Evolutionary conservation across 1,139 yeast genomes (phyloP).

Genomic region (Arxiozyma slooffiae): DNA sequence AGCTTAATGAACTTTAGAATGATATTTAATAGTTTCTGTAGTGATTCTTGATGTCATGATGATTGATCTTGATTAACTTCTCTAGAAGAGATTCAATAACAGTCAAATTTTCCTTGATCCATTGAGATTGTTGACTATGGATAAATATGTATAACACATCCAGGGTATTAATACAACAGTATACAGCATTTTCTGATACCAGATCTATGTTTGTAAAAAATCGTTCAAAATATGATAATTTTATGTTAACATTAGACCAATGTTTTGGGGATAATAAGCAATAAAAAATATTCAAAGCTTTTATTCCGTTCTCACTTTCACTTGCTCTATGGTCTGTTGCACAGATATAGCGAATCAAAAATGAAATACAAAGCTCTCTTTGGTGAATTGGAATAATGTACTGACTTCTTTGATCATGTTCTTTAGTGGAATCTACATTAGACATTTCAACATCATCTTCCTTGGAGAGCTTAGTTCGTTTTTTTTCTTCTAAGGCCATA

Average conservation of each 20-base stretch:
- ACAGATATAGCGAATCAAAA: conserved; percentile 79
- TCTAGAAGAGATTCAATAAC: conserved; percentile 67
- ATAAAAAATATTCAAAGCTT: conserved; percentile 67
- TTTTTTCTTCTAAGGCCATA: conserved; percentile 30
- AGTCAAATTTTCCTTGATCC: conserved; percentile 65
- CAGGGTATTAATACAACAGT: conserved; percentile 79
- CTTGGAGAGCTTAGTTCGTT: conserved; percentile 19
- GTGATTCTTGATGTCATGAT: conserved; percentile 75
- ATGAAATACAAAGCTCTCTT: conserved; percentile 87
- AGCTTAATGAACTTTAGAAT: conserved; percentile 54
- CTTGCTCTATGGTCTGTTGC: conserved; percentile 78
- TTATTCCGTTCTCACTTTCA: conserved; percentile 72
- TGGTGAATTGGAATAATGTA: conserved; percentile 68
- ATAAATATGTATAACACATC: conserved; percentile 84
- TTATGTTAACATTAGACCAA: conserved; percentile 85
- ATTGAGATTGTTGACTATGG: conserved; percentile 61
- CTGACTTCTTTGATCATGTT: conserved; percentile 1
- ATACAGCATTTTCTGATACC: conserved; percentile 46
- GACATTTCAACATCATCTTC: conserved; percentile 25
- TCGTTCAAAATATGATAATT: conserved; percentile 76
- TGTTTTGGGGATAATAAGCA: conserved; percentile 59
- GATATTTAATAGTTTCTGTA: conserved; percentile 62
- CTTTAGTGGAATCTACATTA: conserved; percentile 6
- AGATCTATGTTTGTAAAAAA: conserved; percentile 72
- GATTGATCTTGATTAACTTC: conserved; percentile 73